These are phyloP conservation scores for Peziza echinospora DNA, from an alignment of 495 filamentous ascomycete genomes.

Conservation along the genomic window DNA sequence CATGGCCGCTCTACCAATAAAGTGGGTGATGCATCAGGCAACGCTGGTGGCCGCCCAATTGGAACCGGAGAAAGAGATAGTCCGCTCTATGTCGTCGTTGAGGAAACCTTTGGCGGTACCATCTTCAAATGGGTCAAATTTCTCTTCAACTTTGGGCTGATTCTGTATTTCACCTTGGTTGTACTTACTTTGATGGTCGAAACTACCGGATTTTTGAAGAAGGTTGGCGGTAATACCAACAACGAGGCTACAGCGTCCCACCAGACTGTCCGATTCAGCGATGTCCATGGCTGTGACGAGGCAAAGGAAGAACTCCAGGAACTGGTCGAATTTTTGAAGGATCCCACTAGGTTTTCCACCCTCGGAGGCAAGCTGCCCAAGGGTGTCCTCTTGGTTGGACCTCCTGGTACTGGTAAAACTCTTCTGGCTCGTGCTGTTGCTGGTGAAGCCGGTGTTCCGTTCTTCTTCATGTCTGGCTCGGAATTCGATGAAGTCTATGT, in stretches of 20 bases:
- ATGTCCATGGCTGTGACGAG: conserved; percentile 94
- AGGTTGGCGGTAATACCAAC: conserved; percentile 42
- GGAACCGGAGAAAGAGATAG: conserved; percentile 51
- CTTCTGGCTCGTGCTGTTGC: conserved; percentile 87
- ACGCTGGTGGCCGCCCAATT: conserved; percentile 2
- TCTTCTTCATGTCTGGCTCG: conserved; percentile 98
- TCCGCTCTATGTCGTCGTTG: conserved; percentile 87
- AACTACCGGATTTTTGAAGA: conserved; percentile 51
- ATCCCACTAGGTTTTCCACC: conserved; percentile 73
- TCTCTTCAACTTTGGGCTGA: conserved; percentile 48
- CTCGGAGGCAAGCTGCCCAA: conserved; percentile 93
- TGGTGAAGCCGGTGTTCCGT: conserved; percentile 89
- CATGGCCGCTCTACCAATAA: conserved; percentile 25
- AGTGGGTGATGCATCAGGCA: conserved; percentile 12
- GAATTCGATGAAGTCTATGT: conserved; percentile 99
- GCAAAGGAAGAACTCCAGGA: conserved; percentile 96
- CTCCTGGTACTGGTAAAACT: conserved; percentile 96
- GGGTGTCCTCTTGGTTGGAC: conserved; percentile 84
- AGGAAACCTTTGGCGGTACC: conserved; percentile 55
- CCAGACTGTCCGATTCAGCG: conserved; percentile 74
- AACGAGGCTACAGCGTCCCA: conserved; percentile 76
- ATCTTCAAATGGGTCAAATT: conserved; percentile 87
- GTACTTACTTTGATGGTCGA: conserved; percentile 63
- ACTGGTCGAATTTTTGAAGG: conserved; percentile 83
- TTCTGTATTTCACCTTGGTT: conserved; percentile 51